phyloP scores from a whole-genome alignment of 345 rosid genomes.

The Gossypium australe region DNA sequence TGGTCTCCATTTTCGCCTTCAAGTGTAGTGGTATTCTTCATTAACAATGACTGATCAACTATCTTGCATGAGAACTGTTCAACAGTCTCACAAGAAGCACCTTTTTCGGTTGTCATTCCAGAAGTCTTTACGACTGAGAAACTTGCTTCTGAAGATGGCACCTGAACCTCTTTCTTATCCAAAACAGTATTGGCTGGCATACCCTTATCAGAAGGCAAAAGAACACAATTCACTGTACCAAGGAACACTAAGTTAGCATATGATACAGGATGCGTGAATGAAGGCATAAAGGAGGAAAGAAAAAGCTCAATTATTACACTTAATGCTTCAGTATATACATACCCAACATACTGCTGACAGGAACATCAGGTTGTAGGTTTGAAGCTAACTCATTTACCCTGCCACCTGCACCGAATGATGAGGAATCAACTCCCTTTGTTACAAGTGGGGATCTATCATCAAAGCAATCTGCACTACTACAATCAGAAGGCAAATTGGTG shows the following conservation, averaged over 20 bases:
- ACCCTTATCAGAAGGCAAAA: constrained; percentile 18
- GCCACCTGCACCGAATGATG: constrained; percentile 20
- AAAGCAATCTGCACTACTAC: constrained; percentile 18
- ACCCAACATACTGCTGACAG: constrained; percentile 38
- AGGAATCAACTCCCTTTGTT: constrained; percentile 23
- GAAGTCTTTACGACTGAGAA: constrained; percentile 22
- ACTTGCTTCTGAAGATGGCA: constrained; percentile 18
- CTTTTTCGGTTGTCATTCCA: constrained; percentile 23
- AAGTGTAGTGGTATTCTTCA: constrained; percentile 25
- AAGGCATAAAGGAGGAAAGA: neutral
- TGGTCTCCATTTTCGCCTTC: constrained; percentile 25
- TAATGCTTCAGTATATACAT: constrained; percentile 13
- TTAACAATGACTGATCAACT: constrained; percentile 23
- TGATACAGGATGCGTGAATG: neutral
- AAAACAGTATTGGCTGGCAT: constrained; percentile 18
- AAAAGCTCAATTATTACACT: neutral
- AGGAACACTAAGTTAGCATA: constrained; percentile 10
- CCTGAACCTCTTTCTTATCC: constrained; percentile 27
- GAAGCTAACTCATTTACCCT: constrained; percentile 28
- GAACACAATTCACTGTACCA: constrained; percentile 13
- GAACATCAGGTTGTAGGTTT: constrained; percentile 28
- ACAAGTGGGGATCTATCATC: constrained; percentile 16
- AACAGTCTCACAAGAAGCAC: constrained; percentile 21
- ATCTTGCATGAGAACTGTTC: constrained; percentile 13
- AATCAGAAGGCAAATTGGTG: constrained; percentile 28